phyloP scores from a whole-genome alignment of 805 yeast genomes.

The Sugiyamaella marilandica region DNA sequence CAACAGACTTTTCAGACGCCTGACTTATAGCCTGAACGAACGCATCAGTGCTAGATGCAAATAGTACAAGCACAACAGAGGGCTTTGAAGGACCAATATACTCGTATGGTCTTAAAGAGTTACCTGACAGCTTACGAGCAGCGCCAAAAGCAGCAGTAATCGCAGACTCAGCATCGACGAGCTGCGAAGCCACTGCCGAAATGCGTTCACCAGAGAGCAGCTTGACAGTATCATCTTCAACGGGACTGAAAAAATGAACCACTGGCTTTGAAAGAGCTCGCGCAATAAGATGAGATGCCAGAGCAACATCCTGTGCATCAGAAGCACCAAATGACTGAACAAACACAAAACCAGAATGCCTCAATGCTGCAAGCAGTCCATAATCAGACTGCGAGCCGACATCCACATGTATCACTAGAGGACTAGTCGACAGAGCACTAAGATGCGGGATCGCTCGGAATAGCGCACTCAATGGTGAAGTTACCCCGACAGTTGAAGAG shows the following conservation, averaged over 20 bases:
- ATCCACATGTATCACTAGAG: slow-evolving; percentile 59
- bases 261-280: slow-evolving; percentile 49
- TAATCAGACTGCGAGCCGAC: slow-evolving; percentile 50
- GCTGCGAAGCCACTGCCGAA: slow-evolving; percentile 13
- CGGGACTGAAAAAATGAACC: slow-evolving; percentile 57
- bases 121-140: slow-evolving; percentile 6
- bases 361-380: slow-evolving; percentile 62
- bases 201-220: background rate
- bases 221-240: slow-evolving; percentile 9
- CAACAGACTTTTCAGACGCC: slow-evolving; percentile 33
- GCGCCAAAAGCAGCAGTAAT: slow-evolving; percentile 1
- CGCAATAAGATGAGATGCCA: slow-evolving; percentile 57
- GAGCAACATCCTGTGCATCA: slow-evolving; percentile 51
- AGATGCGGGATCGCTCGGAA: slow-evolving; percentile 60
- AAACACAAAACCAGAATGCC: slow-evolving; percentile 61
- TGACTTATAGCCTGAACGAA: slow-evolving; percentile 38
- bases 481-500: slow-evolving; percentile 39
- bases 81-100: slow-evolving; percentile 41
- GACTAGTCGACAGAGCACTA: slow-evolving; percentile 33
- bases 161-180: slow-evolving; percentile 10
- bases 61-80: slow-evolving; percentile 50
- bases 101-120: slow-evolving; percentile 39
- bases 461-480: slow-evolving; percentile 50
- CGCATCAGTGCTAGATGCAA: slow-evolving; percentile 53
- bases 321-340: slow-evolving; percentile 59